Evolutionary conservation across 1,284 basidiomycete genomes (phyloP), one percentile per base, ranked within the genome.

Genomic region (Cutaneotrichosporon daszewskae): DNA sequence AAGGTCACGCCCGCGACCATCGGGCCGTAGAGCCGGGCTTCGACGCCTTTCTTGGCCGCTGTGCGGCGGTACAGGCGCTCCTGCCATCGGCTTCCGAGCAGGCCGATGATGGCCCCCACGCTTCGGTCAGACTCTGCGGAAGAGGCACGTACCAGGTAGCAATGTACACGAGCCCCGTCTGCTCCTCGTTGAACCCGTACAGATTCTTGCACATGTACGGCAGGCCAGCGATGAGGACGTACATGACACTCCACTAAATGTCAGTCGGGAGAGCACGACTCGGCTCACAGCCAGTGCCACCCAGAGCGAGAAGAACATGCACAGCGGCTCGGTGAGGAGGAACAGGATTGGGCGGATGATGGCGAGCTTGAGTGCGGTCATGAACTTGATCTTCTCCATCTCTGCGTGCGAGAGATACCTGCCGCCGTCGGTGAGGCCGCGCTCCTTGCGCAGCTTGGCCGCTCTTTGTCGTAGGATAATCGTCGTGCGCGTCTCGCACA

Each of bases 281-380:
- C n/a, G 10, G 53, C 59, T 50, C 24, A 62, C 62, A 1, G 77
- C 77, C 47, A 85, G 81, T 1, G 83, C 82, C 37, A 81, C 71
- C 85, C 85, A 89, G 9, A 86, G 52, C 47, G 83, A 84, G 64
- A 88, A 83, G 51, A 79, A 78, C 10, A 78, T 72, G 1, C 89
- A 85, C 27, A 87, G 76, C 0, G 84, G 85, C 58, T 91, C 87
- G 0, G 84, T 84, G 24, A 80, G 44, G 44, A 87, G 66, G 35
- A 87, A 72, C 48, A 77, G 18, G 9, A 69, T 39, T 25, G 70
- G 68, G 12, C 69, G 43, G 11, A 57, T 26, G 16, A 62, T 40
- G 32, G 57, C 64, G 34, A 52, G 47, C 35, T 53, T 59, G 48
- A 71, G 53, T 16, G 65, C 60, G 8, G 55, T 51, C 20, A 45